Base-by-base conservation (phyloP, 805 yeast species). In the Candida namnaoensis region DNA sequence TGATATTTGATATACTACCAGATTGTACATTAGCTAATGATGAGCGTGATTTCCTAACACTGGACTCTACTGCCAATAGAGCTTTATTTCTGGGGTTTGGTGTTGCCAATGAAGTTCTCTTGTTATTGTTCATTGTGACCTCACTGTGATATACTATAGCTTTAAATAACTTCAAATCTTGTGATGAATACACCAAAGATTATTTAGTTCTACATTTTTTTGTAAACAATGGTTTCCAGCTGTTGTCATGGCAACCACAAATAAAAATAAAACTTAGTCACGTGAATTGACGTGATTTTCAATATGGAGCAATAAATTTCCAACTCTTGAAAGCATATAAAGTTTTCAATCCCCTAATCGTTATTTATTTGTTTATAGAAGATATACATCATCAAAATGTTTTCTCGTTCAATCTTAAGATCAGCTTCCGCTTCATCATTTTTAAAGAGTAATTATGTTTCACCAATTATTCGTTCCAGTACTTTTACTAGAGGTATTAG, bases 401-500 rank as follows among this genome's bases (percentile, higher is more conserved):
- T 59, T 43, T 38, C 57, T 35, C 61, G 62, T 47, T 46, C 57
- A 12, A 41, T 53, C 34, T 41, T 56, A 32, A 57, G 55, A 54
- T 44, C 56, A 3, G 28, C 4, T 26, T 26, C 28, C 35, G 51
- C 54, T 32, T 42, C 46, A 14, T 45, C 61, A 32, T 42, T 47
- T 37, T 39, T 54, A 5, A 50, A 25, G n/a, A 4, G 11, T 10
- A 19, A n/a, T 27, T 8, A 11, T 36, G 25, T n/a, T 35, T 41
- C 44, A 35, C 40, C 46, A 15, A 27, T 42, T 14, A 42, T 44
- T 37, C 36, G 44, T 30, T 27, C 32, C 51, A 40, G 51, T 46
- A 44, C 49, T 34, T 50, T 62, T 19, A 49, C 50, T 32, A 61
- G 69, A 56, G 61, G 60, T 47, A 38, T 62, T 47, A 68, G 70